Evolutionary conservation across 768 basidiomycete genomes (phyloP), one percentile per base, ranked within the genome.

Genomic region (Amanita molliuscula): DNA sequence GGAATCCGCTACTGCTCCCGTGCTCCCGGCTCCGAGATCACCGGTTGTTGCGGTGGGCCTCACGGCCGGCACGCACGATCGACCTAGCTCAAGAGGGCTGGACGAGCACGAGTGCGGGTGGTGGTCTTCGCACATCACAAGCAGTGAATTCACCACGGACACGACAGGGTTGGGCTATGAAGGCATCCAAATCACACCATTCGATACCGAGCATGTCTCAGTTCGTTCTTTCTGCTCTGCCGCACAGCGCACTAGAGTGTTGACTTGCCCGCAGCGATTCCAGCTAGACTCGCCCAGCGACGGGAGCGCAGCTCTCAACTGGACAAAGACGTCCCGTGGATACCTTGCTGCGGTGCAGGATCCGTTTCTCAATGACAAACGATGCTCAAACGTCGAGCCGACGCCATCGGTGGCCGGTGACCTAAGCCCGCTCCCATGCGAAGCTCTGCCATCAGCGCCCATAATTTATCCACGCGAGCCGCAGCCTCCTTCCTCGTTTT

Each of bases 261-360:
- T 41, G 11, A 49, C 36, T 16, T 43, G 9, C 6, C 29, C 31
- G 13, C 49, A 50, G 49, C 38, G 31, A 15, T 50, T 50, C 21
- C 20, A 50, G 20, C 13, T 48, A 28, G 47, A 48, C 4, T 25
- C 47, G 3, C 47, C 34, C 15, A 29, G 11, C 11, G 47, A 48
- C 13, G 41, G 40, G 18, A 42, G 40, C 38, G 37, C 37, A 18
- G 37, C 49, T 9, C 5, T 50, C n/a, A 34, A 31, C 7, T 50
- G 49, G 49, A 50, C 49, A 10, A 50, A 44, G 16, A 44, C 49
- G 1, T n/a, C 40, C 3, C 33, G 49, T 26, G 49, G 49, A 9
- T 44, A 21, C 31, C 40, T 50, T 15, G 40, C 49, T 25, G 49
- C 18, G 11, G 47, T 48, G 6, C 20, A 38, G 18, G 47, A 48